Conservation (phyloP, 345 rosid genomes). For the Rhodomyrtus tomentosa region DNA sequence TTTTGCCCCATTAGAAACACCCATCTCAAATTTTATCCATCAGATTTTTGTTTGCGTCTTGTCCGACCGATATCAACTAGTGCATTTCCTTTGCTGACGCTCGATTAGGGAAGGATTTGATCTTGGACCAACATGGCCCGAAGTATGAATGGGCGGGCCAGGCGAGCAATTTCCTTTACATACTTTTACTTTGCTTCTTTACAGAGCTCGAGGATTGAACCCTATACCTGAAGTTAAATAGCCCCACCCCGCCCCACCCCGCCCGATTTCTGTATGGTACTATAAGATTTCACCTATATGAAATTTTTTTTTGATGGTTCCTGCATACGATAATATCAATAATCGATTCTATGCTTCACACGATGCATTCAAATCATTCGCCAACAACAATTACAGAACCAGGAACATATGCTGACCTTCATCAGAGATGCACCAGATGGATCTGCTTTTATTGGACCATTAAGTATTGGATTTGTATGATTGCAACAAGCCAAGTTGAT, state of each 20-base stretch:
- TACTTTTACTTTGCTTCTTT: too few species aligned
- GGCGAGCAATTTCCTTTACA: not conserved
- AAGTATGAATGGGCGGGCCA: not conserved
- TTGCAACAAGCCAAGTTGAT: not conserved
- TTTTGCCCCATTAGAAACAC: not conserved
- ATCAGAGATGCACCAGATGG: not conserved
- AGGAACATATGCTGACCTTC: not conserved
- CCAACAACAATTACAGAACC: not conserved
- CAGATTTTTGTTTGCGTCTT: not conserved
- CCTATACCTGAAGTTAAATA: too few species aligned
- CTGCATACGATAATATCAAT: not conserved
- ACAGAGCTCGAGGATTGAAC: too few species aligned
- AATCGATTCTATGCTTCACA: not conserved
- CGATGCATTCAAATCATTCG: not conserved
- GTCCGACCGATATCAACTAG: not conserved
- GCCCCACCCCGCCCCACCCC: too few species aligned
- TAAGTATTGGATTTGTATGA: not conserved
- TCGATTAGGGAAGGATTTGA: not conserved
- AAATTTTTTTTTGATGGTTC: not conserved
- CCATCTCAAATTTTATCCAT: not conserved
- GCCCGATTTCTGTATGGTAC: too few species aligned
- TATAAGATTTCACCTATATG: not conserved
- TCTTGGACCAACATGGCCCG: not conserved
- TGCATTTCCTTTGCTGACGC: not conserved
- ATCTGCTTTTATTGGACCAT: not conserved